These are phyloP conservation scores for Fraxinus xanthoxyloides DNA, from an alignment of 305 asterid species.

Conservation along the genomic window DNA sequence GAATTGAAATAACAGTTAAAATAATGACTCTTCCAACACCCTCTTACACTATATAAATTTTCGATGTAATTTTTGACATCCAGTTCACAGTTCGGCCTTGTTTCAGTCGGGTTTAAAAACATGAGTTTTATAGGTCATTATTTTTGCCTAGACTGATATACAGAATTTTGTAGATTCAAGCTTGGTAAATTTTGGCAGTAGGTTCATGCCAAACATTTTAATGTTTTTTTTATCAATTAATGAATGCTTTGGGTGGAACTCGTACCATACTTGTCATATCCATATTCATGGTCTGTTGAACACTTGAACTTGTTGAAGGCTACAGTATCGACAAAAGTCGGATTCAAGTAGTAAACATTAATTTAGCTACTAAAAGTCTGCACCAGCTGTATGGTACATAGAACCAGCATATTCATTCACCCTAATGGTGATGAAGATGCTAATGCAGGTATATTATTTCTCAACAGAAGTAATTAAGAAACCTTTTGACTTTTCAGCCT, in stretches of 20 bases:
- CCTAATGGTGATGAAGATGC: not conserved
- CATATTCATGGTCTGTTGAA: not conserved
- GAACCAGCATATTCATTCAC: not conserved
- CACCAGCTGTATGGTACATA: not conserved
- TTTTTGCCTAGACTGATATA: not conserved
- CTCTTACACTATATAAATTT: not conserved
- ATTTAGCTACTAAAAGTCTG: not conserved
- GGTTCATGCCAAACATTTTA: not conserved
- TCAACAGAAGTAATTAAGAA: not conserved
- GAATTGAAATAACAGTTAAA: not conserved
- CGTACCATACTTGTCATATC: not conserved
- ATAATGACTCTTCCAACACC: not conserved
- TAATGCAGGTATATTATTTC: not conserved
- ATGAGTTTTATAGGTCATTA: not conserved
- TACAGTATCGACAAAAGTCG: not conserved
- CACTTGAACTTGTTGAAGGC: not conserved
- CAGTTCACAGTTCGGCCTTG: not conserved
- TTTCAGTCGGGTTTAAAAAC: not conserved
- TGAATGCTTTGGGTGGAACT: not conserved
- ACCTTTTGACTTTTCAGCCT: not conserved
- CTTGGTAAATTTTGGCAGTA: not conserved
- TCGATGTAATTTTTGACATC: not conserved
- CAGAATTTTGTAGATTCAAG: not conserved
- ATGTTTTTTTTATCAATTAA: not conserved
- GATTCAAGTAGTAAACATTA: not conserved